Evolutionary conservation across 106 monocot species (phyloP), one percentile per base, ranked within the genome.

Genomic region (Dendrobium huoshanense): DNA sequence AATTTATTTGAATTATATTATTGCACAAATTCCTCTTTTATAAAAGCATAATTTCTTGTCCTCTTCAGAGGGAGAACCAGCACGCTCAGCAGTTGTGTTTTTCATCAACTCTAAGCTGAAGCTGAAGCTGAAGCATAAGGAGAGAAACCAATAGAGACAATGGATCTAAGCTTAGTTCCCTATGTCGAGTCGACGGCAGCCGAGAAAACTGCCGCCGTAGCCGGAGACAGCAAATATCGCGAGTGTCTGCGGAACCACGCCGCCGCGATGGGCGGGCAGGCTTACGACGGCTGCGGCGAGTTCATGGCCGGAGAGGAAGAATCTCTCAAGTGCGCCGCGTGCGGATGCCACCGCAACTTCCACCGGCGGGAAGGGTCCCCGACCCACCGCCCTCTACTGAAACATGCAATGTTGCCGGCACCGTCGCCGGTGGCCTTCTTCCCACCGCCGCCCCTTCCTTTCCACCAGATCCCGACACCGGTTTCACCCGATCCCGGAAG

Each of bases 261-360:
- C 19, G 90, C 90, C 31, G 85, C 87, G 4, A 85, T 87, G 74
- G 90, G 90, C 43, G 84, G 90, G 22, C 90, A 90, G 47, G 83
- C 86, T 0, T 86, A 75, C 37, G 88, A 88, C 65, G 88, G 88
- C 0, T 87, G 87, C 84, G 81, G 84, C 29, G 87, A 87, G 84
- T 87, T 87, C 87, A 87, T 87, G 87, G 74, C 87, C 13, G 78
- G 80, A 17, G 81, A 83, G 4, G 87, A 67, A 13, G 74, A 90
- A 33, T 82, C 87, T 9, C 81, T 90, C 41, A 90, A 84, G 54
- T 90, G 90, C 86, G 89, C 86, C 45, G 90, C 90, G 6, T 90
- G 90, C 80, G 87, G 87, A 44, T 90, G 90, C 85, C 90, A 90
- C 82, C 87, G 90, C 54, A 90, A 90, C 78, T 90, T 90, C 83